phyloP scores from a whole-genome alignment of 331 rosid species.

The Erythrophleum ivorense region DNA sequence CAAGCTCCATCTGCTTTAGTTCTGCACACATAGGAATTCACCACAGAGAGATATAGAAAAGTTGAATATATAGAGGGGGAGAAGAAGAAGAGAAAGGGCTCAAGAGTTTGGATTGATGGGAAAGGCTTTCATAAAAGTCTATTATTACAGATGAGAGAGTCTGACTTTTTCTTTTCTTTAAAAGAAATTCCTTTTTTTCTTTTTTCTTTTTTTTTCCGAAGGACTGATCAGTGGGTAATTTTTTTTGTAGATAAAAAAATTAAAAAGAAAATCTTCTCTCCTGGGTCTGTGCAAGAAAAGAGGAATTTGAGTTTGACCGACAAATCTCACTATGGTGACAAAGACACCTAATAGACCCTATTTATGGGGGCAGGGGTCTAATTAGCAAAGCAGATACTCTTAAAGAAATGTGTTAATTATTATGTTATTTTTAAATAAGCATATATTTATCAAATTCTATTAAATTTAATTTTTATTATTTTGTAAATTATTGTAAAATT shows the following conservation, averaged over 20 bases:
- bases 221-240: neutral
- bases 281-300: slow-evolving; percentile 21
- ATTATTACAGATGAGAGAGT: slow-evolving; percentile 13
- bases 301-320: slow-evolving; percentile 53
- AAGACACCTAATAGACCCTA: slow-evolving; percentile 48
- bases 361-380: slow-evolving; percentile 1
- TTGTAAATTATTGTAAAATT: too few species aligned
- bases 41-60: neutral
- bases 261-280: neutral
- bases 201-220: neutral
- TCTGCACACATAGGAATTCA: neutral
- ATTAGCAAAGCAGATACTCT: neutral
- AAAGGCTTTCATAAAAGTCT: neutral
- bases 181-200: too few species aligned
- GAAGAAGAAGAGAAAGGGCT: neutral
- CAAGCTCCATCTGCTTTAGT: slow-evolving; percentile 50
- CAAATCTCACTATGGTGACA: slow-evolving; percentile 48
- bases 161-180: slow-evolving; percentile 13
- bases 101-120: slow-evolving; percentile 1
- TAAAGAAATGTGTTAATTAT: neutral
- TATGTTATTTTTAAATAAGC: too few species aligned
- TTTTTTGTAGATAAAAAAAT: neutral
- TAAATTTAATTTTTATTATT: too few species aligned
- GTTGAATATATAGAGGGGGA: neutral
- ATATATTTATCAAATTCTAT: neutral